Percentiles rank a stretch among this genome's conserved stretches.
These are phyloP conservation scores for Pseudogymnoascus sp. DNA, from an alignment of 2,329 filamentous ascomycete genomes.

Conservation along the genomic window DNA sequence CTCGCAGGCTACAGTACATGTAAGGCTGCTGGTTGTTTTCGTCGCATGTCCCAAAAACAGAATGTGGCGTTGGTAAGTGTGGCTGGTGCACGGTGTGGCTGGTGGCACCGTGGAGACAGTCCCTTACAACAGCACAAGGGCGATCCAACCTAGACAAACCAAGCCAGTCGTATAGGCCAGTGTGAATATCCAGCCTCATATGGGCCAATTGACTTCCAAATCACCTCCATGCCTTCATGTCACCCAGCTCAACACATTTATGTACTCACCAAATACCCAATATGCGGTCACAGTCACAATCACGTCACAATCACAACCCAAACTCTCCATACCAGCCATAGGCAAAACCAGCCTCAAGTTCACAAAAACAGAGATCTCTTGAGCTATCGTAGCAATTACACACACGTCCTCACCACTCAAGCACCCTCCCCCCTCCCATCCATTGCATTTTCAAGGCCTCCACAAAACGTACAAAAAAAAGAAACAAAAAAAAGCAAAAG, in stretches of 20 bases:
- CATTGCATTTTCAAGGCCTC: constrained; percentile 7
- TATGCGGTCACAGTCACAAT: background rate
- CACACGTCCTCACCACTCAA: constrained; percentile 6
- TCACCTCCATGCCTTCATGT: background rate
- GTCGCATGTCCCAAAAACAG: constrained; percentile 4
- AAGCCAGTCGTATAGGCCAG: background rate
- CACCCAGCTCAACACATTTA: background rate
- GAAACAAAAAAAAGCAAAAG: background rate
- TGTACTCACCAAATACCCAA: background rate
- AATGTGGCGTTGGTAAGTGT: background rate
- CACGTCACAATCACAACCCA: background rate
- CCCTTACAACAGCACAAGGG: too few species aligned
- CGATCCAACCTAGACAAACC: background rate
- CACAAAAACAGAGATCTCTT: constrained; percentile 8
- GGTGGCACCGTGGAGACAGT: background rate
- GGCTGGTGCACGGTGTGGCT: background rate
- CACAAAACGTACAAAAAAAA: constrained; percentile 7
- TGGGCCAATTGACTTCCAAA: background rate
- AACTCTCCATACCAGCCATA: background rate
- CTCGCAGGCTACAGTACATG: background rate
- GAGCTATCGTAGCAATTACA: constrained; percentile 6
- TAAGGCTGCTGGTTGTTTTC: constrained; percentile 6
- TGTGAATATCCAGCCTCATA: background rate
- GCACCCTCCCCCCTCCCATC: constrained; percentile 2
- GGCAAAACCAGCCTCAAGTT: background rate